A percentile compares a stretch with the other conserved stretches of the same genome.
Conservation (phyloP, 345 rosid species). For the Lumnitzera littorea region DNA sequence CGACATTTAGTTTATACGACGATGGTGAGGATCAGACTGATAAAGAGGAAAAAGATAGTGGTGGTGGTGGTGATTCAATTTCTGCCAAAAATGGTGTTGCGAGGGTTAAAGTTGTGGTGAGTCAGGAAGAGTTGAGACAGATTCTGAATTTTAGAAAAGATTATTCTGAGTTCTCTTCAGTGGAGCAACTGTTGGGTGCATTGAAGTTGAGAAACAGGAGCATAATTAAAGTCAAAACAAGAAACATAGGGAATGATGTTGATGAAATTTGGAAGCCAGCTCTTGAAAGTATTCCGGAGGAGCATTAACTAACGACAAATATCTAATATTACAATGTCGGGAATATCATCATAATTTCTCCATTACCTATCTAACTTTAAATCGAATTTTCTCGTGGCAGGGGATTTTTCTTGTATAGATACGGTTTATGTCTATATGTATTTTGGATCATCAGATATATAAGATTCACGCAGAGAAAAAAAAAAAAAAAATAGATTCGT, state of each 20-base stretch:
- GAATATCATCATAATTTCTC: too few species aligned
- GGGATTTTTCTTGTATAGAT: too few species aligned
- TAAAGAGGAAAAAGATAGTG: slow-evolving; percentile 1
- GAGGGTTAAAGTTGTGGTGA: slow-evolving; percentile 56
- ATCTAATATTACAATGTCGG: too few species aligned
- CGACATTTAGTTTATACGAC: slow-evolving; percentile 18
- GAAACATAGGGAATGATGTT: background rate
- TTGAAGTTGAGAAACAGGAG: slow-evolving; percentile 32
- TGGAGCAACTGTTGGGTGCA: slow-evolving; percentile 37
- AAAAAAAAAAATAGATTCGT: too few species aligned
- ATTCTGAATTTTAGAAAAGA: slow-evolving; percentile 24
- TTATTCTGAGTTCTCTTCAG: slow-evolving; percentile 21
- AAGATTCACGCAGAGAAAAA: too few species aligned
- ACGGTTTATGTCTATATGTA: too few species aligned
- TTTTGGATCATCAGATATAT: too few species aligned
- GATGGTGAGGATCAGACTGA: slow-evolving; percentile 1
- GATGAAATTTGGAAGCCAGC: slow-evolving; percentile 39
- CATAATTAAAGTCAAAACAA: slow-evolving; percentile 1
- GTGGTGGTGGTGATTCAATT: slow-evolving; percentile 1
- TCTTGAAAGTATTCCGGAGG: slow-evolving; percentile 61
- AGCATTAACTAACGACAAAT: slow-evolving; percentile 8
- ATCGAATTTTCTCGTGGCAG: too few species aligned
- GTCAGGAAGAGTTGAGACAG: slow-evolving; percentile 51
- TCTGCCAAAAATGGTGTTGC: slow-evolving; percentile 14
- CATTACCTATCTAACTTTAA: too few species aligned